Base-by-base conservation (phyloP, 306 rosid genomes). In the Inga oerstediana region DNA sequence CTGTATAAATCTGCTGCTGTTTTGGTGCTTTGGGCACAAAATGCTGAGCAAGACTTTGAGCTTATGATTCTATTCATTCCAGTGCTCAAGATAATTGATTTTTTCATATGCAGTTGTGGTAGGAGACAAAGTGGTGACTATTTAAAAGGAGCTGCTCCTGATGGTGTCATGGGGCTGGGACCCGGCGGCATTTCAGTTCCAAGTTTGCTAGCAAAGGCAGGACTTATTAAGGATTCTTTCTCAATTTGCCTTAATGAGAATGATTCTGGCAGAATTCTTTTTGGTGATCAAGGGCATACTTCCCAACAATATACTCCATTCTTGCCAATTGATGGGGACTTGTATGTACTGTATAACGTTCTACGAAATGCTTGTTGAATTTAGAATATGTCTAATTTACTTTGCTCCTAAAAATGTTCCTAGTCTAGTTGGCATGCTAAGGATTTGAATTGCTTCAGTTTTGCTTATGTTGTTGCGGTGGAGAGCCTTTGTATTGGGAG, bases 91-190 rank as follows among this genome's bases (percentile, higher is more conserved):
- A 61, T 12, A 10, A 11, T 67, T 64, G 66, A 59, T 64, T 27
- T 32, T 64, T 30, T 64, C 3, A 12, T 78, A 52, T 85, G 83
- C 87, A 92, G 94, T 52, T 92, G 94, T 81, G 97, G 91, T 43
- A 88, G 91, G 83, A 88, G 76, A 49, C 93, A 92, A 80, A 88
- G 79, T 83, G 97, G 97, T 62, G 74, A 22, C 30, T 92, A 85
- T 88, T 85, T 92, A 84, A 61, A 77, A 6, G 97, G 94, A 66
- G 97, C 85, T 80, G 92, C 91, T 35, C 97, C 94, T 64, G 91
- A 90, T 82, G 92, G 97, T 69, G 79, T 92, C 17, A 79, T 92
- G 90, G 97, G 97, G 80, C 79, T 92, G 79, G 97, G 97, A 81
- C 88, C 88, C 30, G 93, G 91, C 41, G 80, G 86, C 75, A 85